Percentiles rank a stretch among this genome's conserved stretches.
phyloP scores from a whole-genome alignment of 1,284 basidiomycete genomes.

The Mycocalia duriaeana region DNA sequence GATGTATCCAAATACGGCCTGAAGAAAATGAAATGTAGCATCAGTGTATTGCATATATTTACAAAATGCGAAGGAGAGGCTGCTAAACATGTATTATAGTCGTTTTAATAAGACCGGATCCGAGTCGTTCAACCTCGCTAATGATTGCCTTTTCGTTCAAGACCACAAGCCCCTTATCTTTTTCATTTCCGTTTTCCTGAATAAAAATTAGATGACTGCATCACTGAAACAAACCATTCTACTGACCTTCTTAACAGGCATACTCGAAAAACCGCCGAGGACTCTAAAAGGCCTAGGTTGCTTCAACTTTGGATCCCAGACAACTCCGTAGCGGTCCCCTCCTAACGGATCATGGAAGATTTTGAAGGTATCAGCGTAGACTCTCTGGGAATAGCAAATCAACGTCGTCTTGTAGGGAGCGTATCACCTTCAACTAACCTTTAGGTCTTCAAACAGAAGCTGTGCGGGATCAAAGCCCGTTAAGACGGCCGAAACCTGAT shows the following conservation, averaged over 20 bases:
- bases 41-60: neutral
- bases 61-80: neutral
- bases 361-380: conserved; percentile 75
- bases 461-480: conserved; percentile 82
- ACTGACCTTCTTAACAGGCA: conserved; percentile 38
- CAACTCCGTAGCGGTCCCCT: conserved; percentile 73
- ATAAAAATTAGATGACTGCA: neutral
- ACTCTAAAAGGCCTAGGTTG: conserved; percentile 71
- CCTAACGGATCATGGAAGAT: conserved; percentile 87
- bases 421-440: conserved; percentile 40
- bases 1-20: neutral
- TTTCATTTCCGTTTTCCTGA: conserved; percentile 38
- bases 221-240: conserved; percentile 11
- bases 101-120: conserved; percentile 59
- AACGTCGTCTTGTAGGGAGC: neutral
- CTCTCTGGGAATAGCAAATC: conserved; percentile 36
- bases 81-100: conserved; percentile 11
- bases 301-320: conserved; percentile 80
- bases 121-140: conserved; percentile 77
- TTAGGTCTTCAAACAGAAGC: conserved; percentile 66
- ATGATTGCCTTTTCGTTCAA: conserved; percentile 73
- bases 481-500: conserved; percentile 29
- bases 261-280: conserved; percentile 74
- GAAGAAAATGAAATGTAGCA: neutral
- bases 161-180: conserved; percentile 58